phyloP scores from a whole-genome alignment of 78 protist species.

The Dictyostelium brefeldianum region DNA sequence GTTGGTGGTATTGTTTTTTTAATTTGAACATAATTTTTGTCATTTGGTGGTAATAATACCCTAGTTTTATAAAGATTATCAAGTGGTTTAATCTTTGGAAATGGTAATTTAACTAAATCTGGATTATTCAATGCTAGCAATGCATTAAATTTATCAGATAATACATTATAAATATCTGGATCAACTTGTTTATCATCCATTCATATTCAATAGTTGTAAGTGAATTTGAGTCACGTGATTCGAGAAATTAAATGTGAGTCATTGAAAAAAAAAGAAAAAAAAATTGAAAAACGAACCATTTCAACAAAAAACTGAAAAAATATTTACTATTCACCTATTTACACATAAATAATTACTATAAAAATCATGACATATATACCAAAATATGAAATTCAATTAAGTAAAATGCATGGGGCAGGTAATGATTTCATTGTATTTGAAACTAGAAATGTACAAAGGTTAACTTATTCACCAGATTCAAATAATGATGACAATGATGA shows the following conservation, averaged over 20 bases:
- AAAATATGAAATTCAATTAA: conserved; percentile 31
- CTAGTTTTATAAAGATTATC: conserved; percentile 68
- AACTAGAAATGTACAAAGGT: conserved; percentile 8
- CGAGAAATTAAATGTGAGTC: background rate
- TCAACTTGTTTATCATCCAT: background rate
- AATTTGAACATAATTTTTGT: conserved; percentile 41
- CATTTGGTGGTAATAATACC: conserved; percentile 54
- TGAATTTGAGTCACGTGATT: background rate
- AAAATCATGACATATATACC: background rate
- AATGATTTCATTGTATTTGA: conserved; percentile 78
- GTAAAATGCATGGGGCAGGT: conserved; percentile 82
- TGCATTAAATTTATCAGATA: conserved; percentile 36
- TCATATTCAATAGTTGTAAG: background rate
- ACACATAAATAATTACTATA: too few relatives aligned
- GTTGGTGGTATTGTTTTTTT: background rate
- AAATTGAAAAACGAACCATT: too few relatives aligned
- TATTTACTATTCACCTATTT: too few relatives aligned
- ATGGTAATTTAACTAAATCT: conserved; percentile 20
- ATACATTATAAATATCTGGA: background rate
- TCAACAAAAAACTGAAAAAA: too few relatives aligned
- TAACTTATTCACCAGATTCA: too few relatives aligned
- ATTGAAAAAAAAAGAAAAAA: background rate
- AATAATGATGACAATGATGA: background rate
- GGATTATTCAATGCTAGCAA: conserved; percentile 35
- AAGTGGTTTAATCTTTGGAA: conserved; percentile 60